Base-by-base conservation (phyloP, 495 filamentous ascomycete genomes). In the Penicillium pancosmium region DNA sequence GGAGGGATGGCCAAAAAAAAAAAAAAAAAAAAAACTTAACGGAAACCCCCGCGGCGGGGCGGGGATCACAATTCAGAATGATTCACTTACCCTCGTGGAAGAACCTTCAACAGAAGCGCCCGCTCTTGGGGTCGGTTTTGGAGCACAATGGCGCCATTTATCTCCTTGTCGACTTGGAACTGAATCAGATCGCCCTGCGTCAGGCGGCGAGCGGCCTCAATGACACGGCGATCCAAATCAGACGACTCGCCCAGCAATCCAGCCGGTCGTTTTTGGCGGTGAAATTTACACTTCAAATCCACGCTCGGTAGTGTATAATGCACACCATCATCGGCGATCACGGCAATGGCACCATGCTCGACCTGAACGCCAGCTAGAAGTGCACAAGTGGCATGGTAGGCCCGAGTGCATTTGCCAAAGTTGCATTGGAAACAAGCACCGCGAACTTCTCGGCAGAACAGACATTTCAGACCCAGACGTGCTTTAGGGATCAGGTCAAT, bases 371-470 rank as follows among this genome's bases (percentile, higher is more conserved):
- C 94, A 43, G 93, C 94, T 15, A 92, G 84, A 21, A 90, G 87
- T 3, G 94, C 93, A 67, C 94, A 99, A 13, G 92, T 98, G 2
- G 93, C 91, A 72, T 99, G 94, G 70, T 96, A 99, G 3, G 95
- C 87, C 58, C 93, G 81, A 23, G 89, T 89, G 70, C 94, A 99
- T 72, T 97, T 98, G 79, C 92, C 94, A 56, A 88, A 87, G 7
- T 91, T 94, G 77, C 94, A 99, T 72, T 99, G 94, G 78, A 99
- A 96, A 74, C 93, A 96, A 15, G 92, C 90, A 27, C 94, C 94
- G 59, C 88, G 91, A 68, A 92, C 94, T 49, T 91, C 93, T 36
- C 92, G 90, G 68, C 94, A 99, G 73, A 91, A 96, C 50, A 93
- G 85, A 73, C 94, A 99, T 70, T 93, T 96, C 56, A 98, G 85